Percentiles rank a stretch among this genome's conserved stretches.
These are phyloP conservation scores for Oryza nivara DNA, from an alignment of 176 grass and related monocot species.

Conservation along the genomic window DNA sequence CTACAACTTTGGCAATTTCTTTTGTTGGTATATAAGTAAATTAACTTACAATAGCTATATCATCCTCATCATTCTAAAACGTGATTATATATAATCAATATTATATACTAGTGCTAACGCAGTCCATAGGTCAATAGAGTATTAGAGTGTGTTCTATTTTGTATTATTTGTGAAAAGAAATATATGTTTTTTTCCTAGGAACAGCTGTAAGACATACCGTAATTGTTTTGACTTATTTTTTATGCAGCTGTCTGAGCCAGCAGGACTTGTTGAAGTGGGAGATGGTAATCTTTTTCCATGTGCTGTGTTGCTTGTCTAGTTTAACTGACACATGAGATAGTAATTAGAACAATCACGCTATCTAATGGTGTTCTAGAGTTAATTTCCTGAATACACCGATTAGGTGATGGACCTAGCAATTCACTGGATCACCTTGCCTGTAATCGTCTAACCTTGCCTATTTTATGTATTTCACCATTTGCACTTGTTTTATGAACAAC, in stretches of 20 bases:
- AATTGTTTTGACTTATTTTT: constrained; percentile 39
- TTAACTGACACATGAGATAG: neutral
- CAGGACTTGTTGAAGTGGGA: constrained; percentile 79
- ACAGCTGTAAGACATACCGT: constrained; percentile 6
- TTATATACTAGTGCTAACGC: constrained; percentile 5
- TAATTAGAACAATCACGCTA: constrained; percentile 3
- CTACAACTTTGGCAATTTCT: constrained; percentile 31
- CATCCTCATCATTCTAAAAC: constrained; percentile 10
- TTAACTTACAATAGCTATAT: constrained; percentile 13
- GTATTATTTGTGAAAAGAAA: constrained; percentile 18
- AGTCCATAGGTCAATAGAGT: constrained; percentile 5
- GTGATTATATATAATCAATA: neutral
- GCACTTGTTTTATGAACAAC: neutral
- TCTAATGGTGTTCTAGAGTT: constrained; percentile 8
- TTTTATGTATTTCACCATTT: neutral
- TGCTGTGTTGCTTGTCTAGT: constrained; percentile 19
- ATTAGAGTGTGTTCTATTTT: constrained; percentile 1
- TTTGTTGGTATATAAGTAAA: neutral
- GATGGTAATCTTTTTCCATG: constrained; percentile 62
- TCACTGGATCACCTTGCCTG: neutral
- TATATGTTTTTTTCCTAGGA: neutral
- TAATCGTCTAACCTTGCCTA: neutral
- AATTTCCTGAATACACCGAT: neutral
- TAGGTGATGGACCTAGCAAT: neutral
- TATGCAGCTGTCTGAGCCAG: constrained; percentile 91